Percentiles rank a stretch among this genome's conserved stretches.
These are phyloP conservation scores for Colletotrichum godetiae DNA, from an alignment of 2,329 filamentous ascomycete species.

Conservation along the genomic window DNA sequence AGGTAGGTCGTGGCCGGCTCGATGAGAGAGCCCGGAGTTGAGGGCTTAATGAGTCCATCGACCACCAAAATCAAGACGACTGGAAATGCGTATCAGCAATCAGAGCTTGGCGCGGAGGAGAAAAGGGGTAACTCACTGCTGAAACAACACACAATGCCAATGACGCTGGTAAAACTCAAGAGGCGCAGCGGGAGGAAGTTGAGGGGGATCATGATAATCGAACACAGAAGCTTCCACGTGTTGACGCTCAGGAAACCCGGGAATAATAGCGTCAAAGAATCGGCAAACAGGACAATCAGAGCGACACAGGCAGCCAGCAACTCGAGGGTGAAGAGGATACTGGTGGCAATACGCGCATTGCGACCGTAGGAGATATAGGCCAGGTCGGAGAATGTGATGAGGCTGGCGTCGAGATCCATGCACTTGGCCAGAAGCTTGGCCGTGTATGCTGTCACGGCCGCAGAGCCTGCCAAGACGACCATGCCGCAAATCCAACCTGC, in stretches of 20 bases:
- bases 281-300: conserved; percentile 90
- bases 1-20: conserved; percentile 84
- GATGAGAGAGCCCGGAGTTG: conserved; percentile 83
- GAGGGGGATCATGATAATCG: conserved; percentile 80
- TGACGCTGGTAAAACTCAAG: conserved; percentile 85
- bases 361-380: conserved; percentile 91
- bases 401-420: conserved; percentile 83
- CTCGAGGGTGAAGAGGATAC: conserved; percentile 88
- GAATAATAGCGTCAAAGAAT: conserved; percentile 84
- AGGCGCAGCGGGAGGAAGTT: conserved; percentile 86
- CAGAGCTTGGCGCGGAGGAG: background rate
- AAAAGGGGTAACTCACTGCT: conserved; percentile 72
- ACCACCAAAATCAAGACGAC: conserved; percentile 86
- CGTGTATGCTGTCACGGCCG: conserved; percentile 84
- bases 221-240: conserved; percentile 88
- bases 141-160: conserved; percentile 92
- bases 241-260: conserved; percentile 73
- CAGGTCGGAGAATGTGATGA: conserved; percentile 95
- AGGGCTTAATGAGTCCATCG: conserved; percentile 86
- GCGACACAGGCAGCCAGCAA: conserved; percentile 90
- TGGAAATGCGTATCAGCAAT: conserved; percentile 50
- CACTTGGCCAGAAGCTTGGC: conserved; percentile 87
- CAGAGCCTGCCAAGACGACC: conserved; percentile 77
- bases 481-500: conserved; percentile 90
- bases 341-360: conserved; percentile 83